Evolutionary conservation across 2,329 filamentous ascomycete species (phyloP).

Genomic region (Microsporum ferrugineum): DNA sequence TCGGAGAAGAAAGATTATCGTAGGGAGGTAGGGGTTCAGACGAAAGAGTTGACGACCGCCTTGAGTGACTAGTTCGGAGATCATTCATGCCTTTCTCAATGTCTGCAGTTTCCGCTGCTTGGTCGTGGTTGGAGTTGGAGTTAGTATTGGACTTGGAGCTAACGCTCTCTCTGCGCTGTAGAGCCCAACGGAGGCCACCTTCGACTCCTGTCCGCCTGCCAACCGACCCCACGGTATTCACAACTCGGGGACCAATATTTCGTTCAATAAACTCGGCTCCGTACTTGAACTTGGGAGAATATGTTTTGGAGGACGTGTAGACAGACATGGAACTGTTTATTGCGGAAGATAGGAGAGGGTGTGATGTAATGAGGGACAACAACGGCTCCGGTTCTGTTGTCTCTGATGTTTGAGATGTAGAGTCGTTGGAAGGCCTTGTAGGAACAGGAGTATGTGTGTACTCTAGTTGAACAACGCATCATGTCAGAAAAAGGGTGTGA

Average conservation of each 20-base stretch:
- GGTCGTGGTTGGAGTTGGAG: slow-evolving; percentile 19
- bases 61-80: slow-evolving; percentile 20
- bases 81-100: slow-evolving; percentile 34
- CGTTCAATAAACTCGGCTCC: slow-evolving; percentile 84
- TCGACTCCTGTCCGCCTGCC: slow-evolving; percentile 80
- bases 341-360: slow-evolving; percentile 73
- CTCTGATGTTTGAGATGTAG: slow-evolving; percentile 23
- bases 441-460: slow-evolving; percentile 54
- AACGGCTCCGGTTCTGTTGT: slow-evolving; percentile 61
- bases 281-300: slow-evolving; percentile 79
- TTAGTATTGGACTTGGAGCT: slow-evolving; percentile 3
- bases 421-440: slow-evolving; percentile 26
- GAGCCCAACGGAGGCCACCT: slow-evolving; percentile 71
- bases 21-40: slow-evolving; percentile 75
- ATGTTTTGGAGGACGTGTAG: slow-evolving; percentile 80
- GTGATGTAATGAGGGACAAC: slow-evolving; percentile 74
- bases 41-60: slow-evolving; percentile 54
- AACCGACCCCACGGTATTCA: slow-evolving; percentile 74
- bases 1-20: slow-evolving; percentile 64
- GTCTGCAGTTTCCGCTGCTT: slow-evolving; percentile 34
- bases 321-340: slow-evolving; percentile 75
- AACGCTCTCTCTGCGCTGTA: slow-evolving; percentile 38
- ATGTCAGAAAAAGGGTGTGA: slow-evolving; percentile 5
- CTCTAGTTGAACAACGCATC: slow-evolving; percentile 34
- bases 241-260: slow-evolving; percentile 68